Base-by-base conservation (phyloP, 495 filamentous ascomycete genomes). In the Penicillium lagena region DNA sequence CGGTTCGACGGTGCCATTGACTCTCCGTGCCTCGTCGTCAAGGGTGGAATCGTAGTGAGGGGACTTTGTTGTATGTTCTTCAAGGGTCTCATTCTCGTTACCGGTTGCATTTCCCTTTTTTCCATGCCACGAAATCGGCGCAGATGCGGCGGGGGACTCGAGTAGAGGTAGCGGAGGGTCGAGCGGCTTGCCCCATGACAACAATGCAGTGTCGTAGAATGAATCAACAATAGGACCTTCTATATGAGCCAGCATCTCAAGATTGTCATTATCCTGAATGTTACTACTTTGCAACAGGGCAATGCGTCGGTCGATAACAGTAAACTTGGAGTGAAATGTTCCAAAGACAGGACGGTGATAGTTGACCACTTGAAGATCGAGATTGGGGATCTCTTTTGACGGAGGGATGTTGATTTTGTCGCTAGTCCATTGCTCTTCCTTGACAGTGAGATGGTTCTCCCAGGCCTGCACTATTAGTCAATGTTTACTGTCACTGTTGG, bases 231-330 rank as follows among this genome's bases (percentile, higher is more conserved):
- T 83, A 0, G 85, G 80, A 0, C 86, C 86, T 57, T 90, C 85
- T 10, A 89, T 52, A 30, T 86, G 82, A n/a, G 77, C 64, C 72
- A 88, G 77, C 86, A 90, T 90, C 65, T 89, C 85, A 35, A 87
- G 32, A 47, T 89, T 89, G 47, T 86, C 82, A 43, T 86, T 87
- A 46, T 87, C 85, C 67, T 83, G 79, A 39, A 89, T 82, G 48
- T 89, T 89, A 55, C 86, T 87, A 65, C 85, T 89, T 60, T 82
- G 79, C 4, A 89, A 48, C 1, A 86, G 62, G 2, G 77, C 86
- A 30, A 83, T 69, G 49, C 75, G 75, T 3, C 86, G 72, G 56
- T 90, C 86, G 7, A 90, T 78, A 12, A 89, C 70, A 69, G 86
- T 81, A 55, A 83, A 88, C 50, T 90, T 90, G 42, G 80, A 68